Evolutionary conservation across 2,329 filamentous ascomycete genomes (phyloP), one percentile per base, ranked within the genome.

Genomic region (Neonectria punicea): DNA sequence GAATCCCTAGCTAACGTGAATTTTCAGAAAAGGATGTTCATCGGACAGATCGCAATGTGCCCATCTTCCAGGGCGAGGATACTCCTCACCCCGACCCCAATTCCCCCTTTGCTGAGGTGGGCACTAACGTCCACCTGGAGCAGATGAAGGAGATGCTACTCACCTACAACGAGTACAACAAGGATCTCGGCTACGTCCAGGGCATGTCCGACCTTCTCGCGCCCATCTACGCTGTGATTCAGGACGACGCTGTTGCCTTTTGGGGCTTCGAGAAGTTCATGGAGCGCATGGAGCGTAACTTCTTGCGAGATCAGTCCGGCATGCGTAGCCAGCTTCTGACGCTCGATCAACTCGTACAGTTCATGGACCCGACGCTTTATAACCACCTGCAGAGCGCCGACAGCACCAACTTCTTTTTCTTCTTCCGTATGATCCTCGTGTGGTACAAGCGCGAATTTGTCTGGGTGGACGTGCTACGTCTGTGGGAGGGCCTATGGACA

Each of bases 61-160:
- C 93, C n/a, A 92, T 99, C 44, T 99, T 99, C 77, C 91, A 93
- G 9, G 96, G 96, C 67, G 96, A 99, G 80, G 96, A 98, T 75
- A 97, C 94, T 44, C 95, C 96, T 8, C 96, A 99, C 76, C 97
- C 96, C 0, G 96, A 99, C 74, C 96, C 96, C 0, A 93, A 95
- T 67, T 98, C 95, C 0, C 95, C 96, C 0, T 99, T 98, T 79
- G 93, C 95, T 13, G 92, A 94, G 49, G 88, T 90, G 4, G 96
- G 96, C 67, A 99, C 96, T 51, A 99, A 99, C 74, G 94, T 98
- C 6, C 96, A 99, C 79, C 87, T 99, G 68, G 96, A 99, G 80
- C 96, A 99, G 82, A 93, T 99, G 89, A 99, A 99, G 81, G 96
- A 99, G 78, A 97, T 99, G 93, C 90, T 99, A 1, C 86, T 99